A percentile compares a stretch with the other conserved stretches of the same genome.
Conservation (phyloP, 73 alveolate species). For the Tetrahymena malaccensis region DNA sequence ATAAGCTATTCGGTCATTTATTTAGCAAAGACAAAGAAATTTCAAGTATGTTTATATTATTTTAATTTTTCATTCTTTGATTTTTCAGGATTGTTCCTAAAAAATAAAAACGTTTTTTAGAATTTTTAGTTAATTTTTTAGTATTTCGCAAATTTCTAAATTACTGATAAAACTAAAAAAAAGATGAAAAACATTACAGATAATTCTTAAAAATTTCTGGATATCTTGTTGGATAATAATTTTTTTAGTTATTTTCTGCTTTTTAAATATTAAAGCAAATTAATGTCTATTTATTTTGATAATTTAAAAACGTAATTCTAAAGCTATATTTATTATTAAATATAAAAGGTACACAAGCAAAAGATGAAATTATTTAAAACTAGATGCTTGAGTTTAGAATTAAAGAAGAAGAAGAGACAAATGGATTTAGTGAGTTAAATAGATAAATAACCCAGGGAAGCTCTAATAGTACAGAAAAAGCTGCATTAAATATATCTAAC, state of each 20-base stretch:
- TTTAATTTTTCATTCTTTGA: not conserved
- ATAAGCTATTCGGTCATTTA: not conserved
- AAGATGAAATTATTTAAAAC: not conserved
- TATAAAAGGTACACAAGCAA: not conserved
- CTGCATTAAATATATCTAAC: not conserved
- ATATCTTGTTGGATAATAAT: too few relatives aligned
- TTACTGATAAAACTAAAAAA: not conserved
- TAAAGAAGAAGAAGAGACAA: slow-evolving; percentile 2
- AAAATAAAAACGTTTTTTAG: not conserved
- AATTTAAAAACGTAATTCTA: not conserved
- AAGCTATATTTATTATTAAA: too few relatives aligned
- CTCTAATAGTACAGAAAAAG: not conserved
- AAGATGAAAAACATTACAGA: too few relatives aligned
- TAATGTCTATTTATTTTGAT: too few relatives aligned
- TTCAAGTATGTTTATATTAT: not conserved
- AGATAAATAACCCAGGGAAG: not conserved
- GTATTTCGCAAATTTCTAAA: too few relatives aligned
- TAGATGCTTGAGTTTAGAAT: not conserved
- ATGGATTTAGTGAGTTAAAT: slow-evolving; percentile 11
- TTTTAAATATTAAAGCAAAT: too few relatives aligned
- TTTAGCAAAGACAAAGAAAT: slow-evolving; percentile 4
- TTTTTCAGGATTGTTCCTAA: not conserved
- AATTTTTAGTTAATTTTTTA: too few relatives aligned
- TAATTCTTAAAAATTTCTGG: too few relatives aligned
- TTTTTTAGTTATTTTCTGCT: too few relatives aligned